phyloP scores from a whole-genome alignment of 352 stramenopile species.

The Peronospora destructor region DNA sequence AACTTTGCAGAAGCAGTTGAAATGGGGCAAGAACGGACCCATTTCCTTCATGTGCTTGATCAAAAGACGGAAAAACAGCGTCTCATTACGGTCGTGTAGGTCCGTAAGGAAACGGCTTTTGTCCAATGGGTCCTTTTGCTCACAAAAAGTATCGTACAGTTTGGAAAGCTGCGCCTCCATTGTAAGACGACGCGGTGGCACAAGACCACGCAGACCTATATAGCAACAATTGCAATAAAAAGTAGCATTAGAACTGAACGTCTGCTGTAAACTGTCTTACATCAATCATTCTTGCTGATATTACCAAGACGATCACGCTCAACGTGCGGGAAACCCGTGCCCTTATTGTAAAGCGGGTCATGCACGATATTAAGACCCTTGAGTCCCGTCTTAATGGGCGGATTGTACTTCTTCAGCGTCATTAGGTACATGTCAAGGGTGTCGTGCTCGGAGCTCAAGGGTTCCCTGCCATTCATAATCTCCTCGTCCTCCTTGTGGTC shows the following conservation, averaged over 20 bases:
- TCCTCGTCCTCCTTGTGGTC: conserved; percentile 42
- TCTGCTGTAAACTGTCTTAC: not conserved
- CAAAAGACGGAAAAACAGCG: conserved; percentile 91
- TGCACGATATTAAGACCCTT: conserved; percentile 75
- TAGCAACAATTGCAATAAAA: not conserved
- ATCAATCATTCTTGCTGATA: not conserved
- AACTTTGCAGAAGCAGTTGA: not conserved
- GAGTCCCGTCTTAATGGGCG: conserved; percentile 69
- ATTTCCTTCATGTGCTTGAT: conserved; percentile 89
- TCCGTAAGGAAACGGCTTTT: conserved; percentile 93
- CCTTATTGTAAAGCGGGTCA: conserved; percentile 86
- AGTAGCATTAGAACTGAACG: conserved; percentile 2
- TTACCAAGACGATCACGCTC: conserved; percentile 79
- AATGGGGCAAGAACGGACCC: conserved; percentile 40
- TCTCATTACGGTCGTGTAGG: conserved; percentile 94
- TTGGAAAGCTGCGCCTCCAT: conserved; percentile 71
- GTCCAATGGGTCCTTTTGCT: conserved; percentile 72
- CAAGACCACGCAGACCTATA: conserved; percentile 68
- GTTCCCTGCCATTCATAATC: conserved; percentile 18
- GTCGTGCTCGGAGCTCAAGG: conserved; percentile 32
- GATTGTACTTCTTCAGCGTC: conserved; percentile 72
- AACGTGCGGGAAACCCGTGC: conserved; percentile 77
- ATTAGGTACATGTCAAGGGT: conserved; percentile 46
- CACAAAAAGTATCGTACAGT: conserved; percentile 60
- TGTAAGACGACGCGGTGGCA: conserved; percentile 67